These are phyloP conservation scores for Blastobotrys petasosporus DNA, from an alignment of 1,139 yeast species.

Conservation along the genomic window DNA sequence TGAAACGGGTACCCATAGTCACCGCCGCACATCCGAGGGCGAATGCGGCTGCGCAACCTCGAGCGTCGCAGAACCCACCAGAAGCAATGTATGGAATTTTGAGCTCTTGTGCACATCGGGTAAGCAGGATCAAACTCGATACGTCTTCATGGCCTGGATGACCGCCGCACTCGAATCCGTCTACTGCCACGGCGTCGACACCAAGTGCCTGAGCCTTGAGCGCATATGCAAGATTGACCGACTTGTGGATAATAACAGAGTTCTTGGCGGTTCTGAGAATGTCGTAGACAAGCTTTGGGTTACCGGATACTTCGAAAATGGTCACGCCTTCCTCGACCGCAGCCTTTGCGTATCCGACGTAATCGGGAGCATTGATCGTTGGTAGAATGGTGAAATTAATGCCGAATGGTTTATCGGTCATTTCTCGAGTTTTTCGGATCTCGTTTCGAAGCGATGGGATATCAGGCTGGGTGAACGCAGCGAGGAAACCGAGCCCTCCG, in stretches of 20 bases:
- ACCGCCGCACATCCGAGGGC: slow-evolving; percentile 33
- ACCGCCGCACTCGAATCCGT: slow-evolving; percentile 36
- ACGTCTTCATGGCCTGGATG: slow-evolving; percentile 36
- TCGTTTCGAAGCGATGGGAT: slow-evolving; percentile 32
- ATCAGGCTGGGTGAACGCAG: slow-evolving; percentile 30
- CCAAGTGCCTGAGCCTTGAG: slow-evolving; percentile 31
- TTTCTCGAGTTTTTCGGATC: slow-evolving; percentile 22
- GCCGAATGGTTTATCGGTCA: slow-evolving; percentile 31
- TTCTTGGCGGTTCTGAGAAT: slow-evolving; percentile 20
- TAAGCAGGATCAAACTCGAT: slow-evolving; percentile 28
- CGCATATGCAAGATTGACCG: slow-evolving; percentile 31
- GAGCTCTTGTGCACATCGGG: slow-evolving; percentile 27
- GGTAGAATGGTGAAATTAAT: slow-evolving; percentile 34
- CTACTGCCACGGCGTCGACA: slow-evolving; percentile 33
- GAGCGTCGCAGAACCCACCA: slow-evolving; percentile 35
- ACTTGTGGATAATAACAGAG: slow-evolving; percentile 30
- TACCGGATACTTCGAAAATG: slow-evolving; percentile 34
- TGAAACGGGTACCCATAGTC: slow-evolving; percentile 35
- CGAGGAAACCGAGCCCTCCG: slow-evolving; percentile 32
- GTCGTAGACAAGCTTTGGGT: slow-evolving; percentile 26
- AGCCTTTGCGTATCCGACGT: slow-evolving; percentile 29
- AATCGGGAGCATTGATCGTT: slow-evolving; percentile 33
- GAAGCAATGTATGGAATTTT: slow-evolving; percentile 33
- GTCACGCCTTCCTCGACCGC: slow-evolving; percentile 34
- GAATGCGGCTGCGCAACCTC: slow-evolving; percentile 35